Base-by-base conservation (phyloP, 108 stramenopile genomes). In the Cyclotella distinguenda region DNA sequence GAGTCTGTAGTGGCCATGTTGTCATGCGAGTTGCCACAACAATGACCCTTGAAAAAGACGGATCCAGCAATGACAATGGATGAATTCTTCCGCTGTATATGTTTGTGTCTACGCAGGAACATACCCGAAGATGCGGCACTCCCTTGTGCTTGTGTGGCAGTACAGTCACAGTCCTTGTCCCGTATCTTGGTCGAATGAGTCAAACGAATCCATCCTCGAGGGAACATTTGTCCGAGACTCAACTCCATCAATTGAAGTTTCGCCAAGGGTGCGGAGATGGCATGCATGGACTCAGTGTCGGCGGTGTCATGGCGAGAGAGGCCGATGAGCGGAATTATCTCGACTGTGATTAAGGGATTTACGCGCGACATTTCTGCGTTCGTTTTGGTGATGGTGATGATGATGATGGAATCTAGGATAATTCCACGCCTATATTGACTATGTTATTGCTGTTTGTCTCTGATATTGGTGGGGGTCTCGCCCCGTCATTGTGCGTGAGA, bases 201-300 rank as follows among this genome's bases (percentile, higher is more conserved):
- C 25, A 52, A 32, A 33, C 59, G 33, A 42, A 70, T 38, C 59
- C 76, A 77, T 9, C 70, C 66, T 36, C 11, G 31, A 21, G 54
- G 62, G 16, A 72, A 63, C 23, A 33, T 46, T 57, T 54, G 32
- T 33, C 64, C 65, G 4, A 44, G 62, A 42, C 74, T 46, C 76
- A 72, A 44, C 31, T 72, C 59, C 18, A 61, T 26, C 55, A 77
- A 32, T 48, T 77, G 76, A n/a, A 72, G 25, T 27, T 77, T 77
- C 21, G 52, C 70, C 70, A 72, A 63, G 6, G 70, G 64, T 23
- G 64, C 35, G 12, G 76, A 77, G 19, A 77, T 60, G 13, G 70
- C 31, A 26, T 19, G 52, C 31, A 26, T 33, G 6, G 34, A 35
- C 1, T 45, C 64, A 21, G 21, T 13, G 32, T 27, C 33, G n/a